A percentile compares a stretch with the other conserved stretches of the same genome.
These are phyloP conservation scores for Periconia sp. DNA, from an alignment of 2,329 filamentous ascomycete genomes.

Conservation along the genomic window DNA sequence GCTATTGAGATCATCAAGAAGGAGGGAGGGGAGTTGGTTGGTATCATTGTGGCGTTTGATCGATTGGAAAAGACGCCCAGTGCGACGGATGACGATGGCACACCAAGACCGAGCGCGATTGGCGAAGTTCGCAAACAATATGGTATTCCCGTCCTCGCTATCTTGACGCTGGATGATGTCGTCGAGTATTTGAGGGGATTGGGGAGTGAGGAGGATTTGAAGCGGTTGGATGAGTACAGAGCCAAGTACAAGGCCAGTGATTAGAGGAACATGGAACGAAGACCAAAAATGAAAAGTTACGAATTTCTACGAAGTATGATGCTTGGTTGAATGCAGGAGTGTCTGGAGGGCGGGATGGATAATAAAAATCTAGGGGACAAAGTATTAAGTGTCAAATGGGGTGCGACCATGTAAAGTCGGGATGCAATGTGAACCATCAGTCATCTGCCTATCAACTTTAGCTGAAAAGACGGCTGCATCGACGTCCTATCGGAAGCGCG, in stretches of 20 bases:
- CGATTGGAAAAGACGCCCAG: slow-evolving; percentile 78
- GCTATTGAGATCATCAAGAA: slow-evolving; percentile 85
- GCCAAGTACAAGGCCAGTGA: slow-evolving; percentile 45
- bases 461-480: too few relatives aligned
- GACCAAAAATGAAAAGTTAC: background rate
- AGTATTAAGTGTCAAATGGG: background rate
- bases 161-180: slow-evolving; percentile 83
- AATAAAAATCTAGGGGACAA: background rate
- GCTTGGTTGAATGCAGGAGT: background rate
- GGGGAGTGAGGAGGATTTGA: slow-evolving; percentile 50
- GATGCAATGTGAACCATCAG: background rate
- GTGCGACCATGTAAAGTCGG: too few relatives aligned
- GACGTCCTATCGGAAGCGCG: too few relatives aligned
- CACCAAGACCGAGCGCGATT: slow-evolving; percentile 76
- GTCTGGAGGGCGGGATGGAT: too few relatives aligned
- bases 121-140: slow-evolving; percentile 83
- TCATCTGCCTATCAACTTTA: background rate
- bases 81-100: slow-evolving; percentile 62
- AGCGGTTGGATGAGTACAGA: slow-evolving; percentile 43
- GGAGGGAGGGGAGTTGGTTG: slow-evolving; percentile 81
- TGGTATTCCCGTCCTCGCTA: slow-evolving; percentile 78
- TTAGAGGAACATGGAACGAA: slow-evolving; percentile 9
- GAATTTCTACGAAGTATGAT: background rate
- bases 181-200: slow-evolving; percentile 48
- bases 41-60: slow-evolving; percentile 87